Conservation (phyloP, 148 eudicot genomes). For the Limonium bicolor region DNA sequence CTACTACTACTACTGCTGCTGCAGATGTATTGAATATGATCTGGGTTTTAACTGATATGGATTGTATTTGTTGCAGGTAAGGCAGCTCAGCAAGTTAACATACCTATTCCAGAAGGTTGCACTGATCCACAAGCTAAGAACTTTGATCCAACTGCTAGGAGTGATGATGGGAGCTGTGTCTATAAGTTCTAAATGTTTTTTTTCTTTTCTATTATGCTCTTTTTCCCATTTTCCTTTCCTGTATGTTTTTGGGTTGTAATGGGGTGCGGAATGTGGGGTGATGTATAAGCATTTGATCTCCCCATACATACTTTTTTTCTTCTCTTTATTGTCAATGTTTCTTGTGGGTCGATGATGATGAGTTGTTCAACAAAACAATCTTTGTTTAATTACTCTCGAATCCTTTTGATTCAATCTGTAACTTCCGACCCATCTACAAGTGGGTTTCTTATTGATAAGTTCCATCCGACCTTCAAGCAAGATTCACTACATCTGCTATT, state of each 20-base stretch:
- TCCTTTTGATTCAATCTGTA: no score
- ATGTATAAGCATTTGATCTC: slow-evolving; percentile 6
- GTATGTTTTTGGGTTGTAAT: slow-evolving; percentile 1
- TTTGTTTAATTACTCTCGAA: no score
- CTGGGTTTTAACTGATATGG: neutral
- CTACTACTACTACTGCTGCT: neutral
- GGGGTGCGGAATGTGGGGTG: no score
- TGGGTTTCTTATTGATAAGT: no score
- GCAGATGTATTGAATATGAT: neutral
- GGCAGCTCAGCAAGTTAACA: neutral
- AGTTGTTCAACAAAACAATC: no score
- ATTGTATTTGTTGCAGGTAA: neutral
- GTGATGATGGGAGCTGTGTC: neutral
- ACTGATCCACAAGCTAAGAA: neutral
- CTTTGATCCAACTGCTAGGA: neutral
- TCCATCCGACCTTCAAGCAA: no score
- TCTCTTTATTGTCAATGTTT: slow-evolving; percentile 3
- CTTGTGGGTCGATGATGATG: no score
- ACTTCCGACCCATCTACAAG: no score
- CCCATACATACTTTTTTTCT: neutral
- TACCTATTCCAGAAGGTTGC: neutral
- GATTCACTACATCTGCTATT: no score
- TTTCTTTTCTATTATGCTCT: neutral
- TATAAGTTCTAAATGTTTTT: neutral
- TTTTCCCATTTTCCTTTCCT: neutral